A percentile compares a stretch with the other conserved stretches of the same genome.
phyloP scores from a whole-genome alignment of 352 stramenopile genomes.

The Phytophthora chlamydospora region DNA sequence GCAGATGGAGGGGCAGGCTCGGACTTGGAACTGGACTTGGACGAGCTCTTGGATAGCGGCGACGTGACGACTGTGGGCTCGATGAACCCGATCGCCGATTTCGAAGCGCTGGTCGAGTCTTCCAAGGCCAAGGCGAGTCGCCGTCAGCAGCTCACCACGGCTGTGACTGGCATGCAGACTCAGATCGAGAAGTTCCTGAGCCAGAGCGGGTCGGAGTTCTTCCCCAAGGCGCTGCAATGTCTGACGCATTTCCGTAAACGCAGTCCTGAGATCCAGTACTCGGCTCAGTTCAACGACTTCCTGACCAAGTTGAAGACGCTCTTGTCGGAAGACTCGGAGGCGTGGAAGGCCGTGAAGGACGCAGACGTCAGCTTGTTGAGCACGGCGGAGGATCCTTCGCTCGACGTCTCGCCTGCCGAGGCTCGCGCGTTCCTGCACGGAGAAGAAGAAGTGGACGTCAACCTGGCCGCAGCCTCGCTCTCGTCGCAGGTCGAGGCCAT shows the following conservation, averaged over 20 bases:
- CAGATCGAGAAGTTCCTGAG: conserved; percentile 71
- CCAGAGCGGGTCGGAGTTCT: conserved; percentile 55
- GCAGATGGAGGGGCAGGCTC: conserved; percentile 38
- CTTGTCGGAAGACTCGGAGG: conserved; percentile 50
- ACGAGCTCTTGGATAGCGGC: conserved; percentile 72
- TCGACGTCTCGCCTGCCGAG: conserved; percentile 54
- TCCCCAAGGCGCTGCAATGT: conserved; percentile 74
- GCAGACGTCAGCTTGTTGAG: conserved; percentile 67
- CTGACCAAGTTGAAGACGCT: conserved; percentile 56
- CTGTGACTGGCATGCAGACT: conserved; percentile 71
- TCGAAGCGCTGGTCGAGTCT: conserved; percentile 69
- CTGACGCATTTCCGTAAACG: conserved; percentile 74
- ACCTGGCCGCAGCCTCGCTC: conserved; percentile 51
- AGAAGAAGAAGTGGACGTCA: conserved; percentile 58
- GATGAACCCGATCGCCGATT: conserved; percentile 87
- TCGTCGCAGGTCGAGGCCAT: conserved; percentile 67
- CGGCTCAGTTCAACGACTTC: conserved; percentile 79
- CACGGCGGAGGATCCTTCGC: conserved; percentile 57
- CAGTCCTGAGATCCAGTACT: conserved; percentile 74
- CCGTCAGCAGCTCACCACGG: conserved; percentile 42
- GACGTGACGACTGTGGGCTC: conserved; percentile 75
- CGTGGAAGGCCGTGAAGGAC: conserved; percentile 61
- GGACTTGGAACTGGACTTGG: conserved; percentile 71
- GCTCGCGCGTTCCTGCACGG: conserved; percentile 67
- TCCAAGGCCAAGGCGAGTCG: conserved; percentile 52